These are phyloP conservation scores for Aspergillus steynii DNA, from an alignment of 495 filamentous ascomycete genomes.

Conservation along the genomic window DNA sequence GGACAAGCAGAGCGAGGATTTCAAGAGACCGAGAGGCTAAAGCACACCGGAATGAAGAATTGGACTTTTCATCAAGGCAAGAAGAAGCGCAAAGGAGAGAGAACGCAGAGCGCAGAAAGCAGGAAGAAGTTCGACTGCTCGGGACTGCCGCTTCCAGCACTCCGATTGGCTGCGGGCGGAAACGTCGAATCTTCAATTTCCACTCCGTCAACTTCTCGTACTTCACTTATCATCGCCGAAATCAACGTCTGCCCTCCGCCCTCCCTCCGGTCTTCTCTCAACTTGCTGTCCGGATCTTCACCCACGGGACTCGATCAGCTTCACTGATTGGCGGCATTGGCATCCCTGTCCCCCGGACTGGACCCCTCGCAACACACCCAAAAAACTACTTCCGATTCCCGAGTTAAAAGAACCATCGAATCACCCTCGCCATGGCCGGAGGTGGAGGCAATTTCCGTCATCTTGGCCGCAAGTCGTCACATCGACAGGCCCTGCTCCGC, in stretches of 20 bases:
- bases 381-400: background rate
- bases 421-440: conserved; percentile 68
- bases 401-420: conserved; percentile 1
- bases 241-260: conserved; percentile 1
- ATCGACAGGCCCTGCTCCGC: conserved; percentile 89
- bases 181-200: conserved; percentile 38
- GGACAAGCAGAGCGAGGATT: no score
- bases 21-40: background rate
- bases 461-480: conserved; percentile 77
- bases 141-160: conserved; percentile 32
- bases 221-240: conserved; percentile 1
- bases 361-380: background rate
- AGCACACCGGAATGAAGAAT: no score
- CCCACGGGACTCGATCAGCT: background rate
- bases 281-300: background rate
- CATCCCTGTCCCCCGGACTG: background rate
- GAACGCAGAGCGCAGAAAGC: background rate
- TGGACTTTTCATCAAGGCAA: no score
- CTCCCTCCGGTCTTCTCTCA: background rate
- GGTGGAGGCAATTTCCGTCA: conserved; percentile 82
- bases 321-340: background rate
- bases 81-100: background rate
- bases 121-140: background rate
- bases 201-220: conserved; percentile 13
- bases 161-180: conserved; percentile 45